These are phyloP conservation scores for Phytophthora pinifolia DNA, from an alignment of 352 stramenopile genomes.

Conservation along the genomic window DNA sequence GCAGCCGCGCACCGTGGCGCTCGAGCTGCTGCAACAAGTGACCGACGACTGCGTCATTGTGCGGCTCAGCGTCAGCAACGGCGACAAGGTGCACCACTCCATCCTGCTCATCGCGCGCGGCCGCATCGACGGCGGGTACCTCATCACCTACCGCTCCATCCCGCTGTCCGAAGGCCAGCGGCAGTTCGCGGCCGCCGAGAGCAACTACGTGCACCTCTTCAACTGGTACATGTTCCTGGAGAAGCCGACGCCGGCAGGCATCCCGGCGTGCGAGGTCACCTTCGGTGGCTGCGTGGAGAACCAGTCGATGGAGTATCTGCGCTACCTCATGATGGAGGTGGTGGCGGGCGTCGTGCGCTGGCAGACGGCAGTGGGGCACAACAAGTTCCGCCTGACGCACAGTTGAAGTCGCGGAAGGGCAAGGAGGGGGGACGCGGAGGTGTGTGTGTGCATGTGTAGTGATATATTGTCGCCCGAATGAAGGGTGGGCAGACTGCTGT, in stretches of 20 bases:
- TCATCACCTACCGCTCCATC: slow-evolving; percentile 72
- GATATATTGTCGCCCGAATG: slow-evolving; percentile 12
- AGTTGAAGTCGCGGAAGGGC: slow-evolving; percentile 10
- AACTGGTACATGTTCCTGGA: slow-evolving; percentile 84
- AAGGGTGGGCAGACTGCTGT: slow-evolving; percentile 9
- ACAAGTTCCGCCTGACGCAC: slow-evolving; percentile 45
- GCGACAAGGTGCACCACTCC: slow-evolving; percentile 41
- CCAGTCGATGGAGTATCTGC: slow-evolving; percentile 52
- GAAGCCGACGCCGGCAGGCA: slow-evolving; percentile 15
- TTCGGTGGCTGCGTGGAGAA: slow-evolving; percentile 61
- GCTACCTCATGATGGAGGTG: slow-evolving; percentile 68
- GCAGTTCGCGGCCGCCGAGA: slow-evolving; percentile 48
- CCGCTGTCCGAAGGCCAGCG: slow-evolving; percentile 45
- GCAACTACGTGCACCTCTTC: slow-evolving; percentile 60
- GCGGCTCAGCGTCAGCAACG: slow-evolving; percentile 43
- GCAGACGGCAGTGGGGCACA: slow-evolving; percentile 64
- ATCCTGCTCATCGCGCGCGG: slow-evolving; percentile 63
- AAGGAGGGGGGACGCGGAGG: background rate
- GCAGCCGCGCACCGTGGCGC: slow-evolving; percentile 53
- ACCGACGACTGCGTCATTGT: slow-evolving; percentile 65
- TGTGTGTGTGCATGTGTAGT: slow-evolving; percentile 20
- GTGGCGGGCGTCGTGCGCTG: slow-evolving; percentile 62
- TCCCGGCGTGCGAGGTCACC: slow-evolving; percentile 55
- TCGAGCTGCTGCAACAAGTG: slow-evolving; percentile 58
- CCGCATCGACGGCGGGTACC: slow-evolving; percentile 57